Conservation (phyloP, 1,284 basidiomycete species). For the Volvariella surrecta region DNA sequence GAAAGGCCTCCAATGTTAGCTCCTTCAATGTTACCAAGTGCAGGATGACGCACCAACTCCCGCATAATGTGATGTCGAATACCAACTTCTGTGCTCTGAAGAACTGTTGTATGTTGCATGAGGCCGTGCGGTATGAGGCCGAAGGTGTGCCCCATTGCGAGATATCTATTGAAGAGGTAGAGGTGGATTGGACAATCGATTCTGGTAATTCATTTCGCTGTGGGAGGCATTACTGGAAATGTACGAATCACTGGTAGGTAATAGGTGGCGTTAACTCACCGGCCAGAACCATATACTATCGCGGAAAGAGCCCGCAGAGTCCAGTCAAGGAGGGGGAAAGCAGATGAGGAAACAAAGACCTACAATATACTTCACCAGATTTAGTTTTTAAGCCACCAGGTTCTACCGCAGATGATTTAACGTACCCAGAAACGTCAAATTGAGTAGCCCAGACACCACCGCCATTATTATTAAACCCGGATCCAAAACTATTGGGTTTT, state of each 20-base stretch:
- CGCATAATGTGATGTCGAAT: slow-evolving; percentile 35
- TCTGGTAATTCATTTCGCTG: slow-evolving; percentile 23
- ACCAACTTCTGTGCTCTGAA: slow-evolving; percentile 47
- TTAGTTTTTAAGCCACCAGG: neutral
- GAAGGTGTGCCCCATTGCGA: slow-evolving; percentile 51
- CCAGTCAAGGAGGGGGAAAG: slow-evolving; percentile 7
- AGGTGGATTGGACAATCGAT: slow-evolving; percentile 26
- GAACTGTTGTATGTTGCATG: slow-evolving; percentile 38
- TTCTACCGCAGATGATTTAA: neutral
- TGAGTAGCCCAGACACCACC: slow-evolving; percentile 61
- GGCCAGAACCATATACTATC: slow-evolving; percentile 64
- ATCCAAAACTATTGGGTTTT: slow-evolving; percentile 41
- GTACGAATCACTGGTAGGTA: neutral
- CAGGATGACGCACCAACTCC: slow-evolving; percentile 27
- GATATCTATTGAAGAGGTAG: slow-evolving; percentile 37
- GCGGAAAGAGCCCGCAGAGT: neutral
- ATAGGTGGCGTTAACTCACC: slow-evolving; percentile 23
- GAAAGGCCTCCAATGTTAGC: neutral
- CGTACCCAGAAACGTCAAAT: slow-evolving; percentile 43
- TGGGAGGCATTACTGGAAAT: slow-evolving; percentile 6
- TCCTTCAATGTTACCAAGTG: neutral
- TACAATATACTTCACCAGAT: slow-evolving; percentile 3
- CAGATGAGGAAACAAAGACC: slow-evolving; percentile 13
- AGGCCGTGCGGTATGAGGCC: slow-evolving; percentile 41
- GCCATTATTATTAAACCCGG: slow-evolving; percentile 44